Base-by-base conservation (phyloP, 495 filamentous ascomycete species). In the Choiromyces venosus region DNA sequence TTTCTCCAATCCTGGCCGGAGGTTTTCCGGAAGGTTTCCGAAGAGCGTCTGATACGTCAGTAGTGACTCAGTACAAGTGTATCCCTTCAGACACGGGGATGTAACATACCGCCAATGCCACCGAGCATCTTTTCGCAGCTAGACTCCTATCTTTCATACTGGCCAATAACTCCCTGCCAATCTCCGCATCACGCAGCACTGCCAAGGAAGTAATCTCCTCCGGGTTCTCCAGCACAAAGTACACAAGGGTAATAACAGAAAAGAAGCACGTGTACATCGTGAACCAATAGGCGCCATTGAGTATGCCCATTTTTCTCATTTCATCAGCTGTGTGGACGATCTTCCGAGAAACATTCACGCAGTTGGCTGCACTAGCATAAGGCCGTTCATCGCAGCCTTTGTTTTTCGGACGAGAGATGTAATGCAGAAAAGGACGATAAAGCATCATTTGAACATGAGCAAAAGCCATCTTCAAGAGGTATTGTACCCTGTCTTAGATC, bases 181-280 rank as follows among this genome's bases (percentile, higher is more conserved):
- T 91, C 76, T 88, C 87, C 1, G 93, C 94, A 82, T 97, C 94
- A 61, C 89, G 89, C 61, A 97, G 84, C 7, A 97, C 90, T 56
- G 92, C 91, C 42, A 88, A 84, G 46, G 91, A 87, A n/a, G 89
- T 91, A 4, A 87, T 81, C 75, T 91, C 93, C 72, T 94, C 88
- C 25, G 92, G 92, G 78, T 97, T 97, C 82, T 97, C 94, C 19
- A 97, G 83, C 0, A 93, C 92, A 78, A 90, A 97, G 83, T 94
- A 99, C 19, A 97, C 85, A 71, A 98, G 83, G 0, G 93, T 93
- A 14, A 99, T 85, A 64, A 97, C 93, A 35, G 93, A 91, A 82
- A 97, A 98, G 83, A 97, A 98, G 19, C 93, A 92, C 3, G 95
- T 96, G 77, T 97, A 98, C 84, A 97, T 93, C 66, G 91, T 91